A percentile compares a stretch with the other conserved stretches of the same genome.
Evolutionary conservation across 345 rosid genomes (phyloP).

Genomic region (Citrus hindsii): DNA sequence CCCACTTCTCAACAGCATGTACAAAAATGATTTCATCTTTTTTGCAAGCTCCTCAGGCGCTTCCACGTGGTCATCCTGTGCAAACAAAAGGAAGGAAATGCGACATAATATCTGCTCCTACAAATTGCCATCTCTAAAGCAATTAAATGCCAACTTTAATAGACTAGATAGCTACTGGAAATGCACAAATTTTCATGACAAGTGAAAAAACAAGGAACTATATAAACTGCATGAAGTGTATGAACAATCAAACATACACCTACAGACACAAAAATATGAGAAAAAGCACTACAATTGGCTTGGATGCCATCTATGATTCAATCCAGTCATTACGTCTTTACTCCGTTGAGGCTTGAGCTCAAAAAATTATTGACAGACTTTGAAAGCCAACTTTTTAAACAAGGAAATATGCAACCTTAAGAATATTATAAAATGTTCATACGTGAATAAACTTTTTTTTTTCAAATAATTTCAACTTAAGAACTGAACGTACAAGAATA

Average conservation of each 20-base stretch:
- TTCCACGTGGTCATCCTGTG: conserved; percentile 63
- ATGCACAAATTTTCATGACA: not conserved
- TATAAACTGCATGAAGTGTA: not conserved
- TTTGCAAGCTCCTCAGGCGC: conserved; percentile 45
- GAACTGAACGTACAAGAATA: conserved; percentile 36
- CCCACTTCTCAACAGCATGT: conserved; percentile 56
- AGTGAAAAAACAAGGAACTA: not conserved
- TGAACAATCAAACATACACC: not conserved
- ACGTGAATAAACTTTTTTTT: not conserved
- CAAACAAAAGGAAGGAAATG: conserved; percentile 12
- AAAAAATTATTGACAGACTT: not conserved
- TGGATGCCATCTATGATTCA: not conserved
- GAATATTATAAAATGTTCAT: not conserved
- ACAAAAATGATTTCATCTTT: conserved; percentile 51
- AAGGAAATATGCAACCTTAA: not conserved
- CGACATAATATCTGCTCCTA: not conserved
- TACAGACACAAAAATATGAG: not conserved
- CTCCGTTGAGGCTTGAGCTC: not conserved
- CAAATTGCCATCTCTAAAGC: not conserved
- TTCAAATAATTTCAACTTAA: conserved; percentile 10
- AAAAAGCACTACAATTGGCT: not conserved
- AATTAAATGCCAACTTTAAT: conserved; percentile 6
- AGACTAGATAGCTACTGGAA: not conserved
- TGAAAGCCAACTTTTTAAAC: not conserved
- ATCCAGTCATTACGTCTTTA: not conserved